Percentiles rank a stretch among this genome's conserved stretches.
phyloP scores from a whole-genome alignment of 768 basidiomycete species.

The Rhizopogon salebrosus region DNA sequence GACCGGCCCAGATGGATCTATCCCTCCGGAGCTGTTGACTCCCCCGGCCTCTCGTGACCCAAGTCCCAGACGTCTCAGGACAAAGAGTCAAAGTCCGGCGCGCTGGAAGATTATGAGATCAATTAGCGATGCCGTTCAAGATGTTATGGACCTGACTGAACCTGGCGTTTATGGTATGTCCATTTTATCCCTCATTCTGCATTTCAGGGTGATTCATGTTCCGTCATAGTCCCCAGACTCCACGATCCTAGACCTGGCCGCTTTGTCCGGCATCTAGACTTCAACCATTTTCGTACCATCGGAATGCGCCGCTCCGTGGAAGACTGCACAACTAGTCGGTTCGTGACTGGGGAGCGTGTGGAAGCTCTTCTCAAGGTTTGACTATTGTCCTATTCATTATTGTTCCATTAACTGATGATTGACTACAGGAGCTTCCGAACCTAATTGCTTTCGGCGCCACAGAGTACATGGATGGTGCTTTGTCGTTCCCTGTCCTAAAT shows the following conservation, averaged over 20 bases:
- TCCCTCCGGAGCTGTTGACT: conserved; percentile 71
- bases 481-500: conserved; percentile 78
- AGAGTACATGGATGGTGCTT: conserved; percentile 95
- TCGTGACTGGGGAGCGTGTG: conserved; percentile 88
- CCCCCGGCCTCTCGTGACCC: conserved; percentile 81
- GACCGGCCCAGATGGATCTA: conserved; percentile 59
- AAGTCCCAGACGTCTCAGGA: conserved; percentile 68
- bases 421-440: conserved; percentile 78
- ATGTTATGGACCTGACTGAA: conserved; percentile 55
- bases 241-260: conserved; percentile 72
- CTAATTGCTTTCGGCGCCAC: conserved; percentile 89
- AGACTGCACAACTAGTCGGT: conserved; percentile 83
- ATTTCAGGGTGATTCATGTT: conserved; percentile 5
- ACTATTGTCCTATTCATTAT: conserved; percentile 3
- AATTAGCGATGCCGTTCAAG: conserved; percentile 74
- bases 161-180: conserved; percentile 70
- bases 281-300: conserved; percentile 95
- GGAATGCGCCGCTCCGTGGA: conserved; percentile 92
- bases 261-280: conserved; percentile 83
- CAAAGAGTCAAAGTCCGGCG: conserved; percentile 76
- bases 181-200: not conserved
- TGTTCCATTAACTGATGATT: not conserved
- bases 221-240: conserved; percentile 53
- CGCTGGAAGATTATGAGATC: conserved; percentile 79
- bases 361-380: conserved; percentile 71